Percentiles rank a stretch among this genome's conserved stretches.
Evolutionary conservation across 2,329 filamentous ascomycete genomes (phyloP).

Genomic region (Leptographium flavum): DNA sequence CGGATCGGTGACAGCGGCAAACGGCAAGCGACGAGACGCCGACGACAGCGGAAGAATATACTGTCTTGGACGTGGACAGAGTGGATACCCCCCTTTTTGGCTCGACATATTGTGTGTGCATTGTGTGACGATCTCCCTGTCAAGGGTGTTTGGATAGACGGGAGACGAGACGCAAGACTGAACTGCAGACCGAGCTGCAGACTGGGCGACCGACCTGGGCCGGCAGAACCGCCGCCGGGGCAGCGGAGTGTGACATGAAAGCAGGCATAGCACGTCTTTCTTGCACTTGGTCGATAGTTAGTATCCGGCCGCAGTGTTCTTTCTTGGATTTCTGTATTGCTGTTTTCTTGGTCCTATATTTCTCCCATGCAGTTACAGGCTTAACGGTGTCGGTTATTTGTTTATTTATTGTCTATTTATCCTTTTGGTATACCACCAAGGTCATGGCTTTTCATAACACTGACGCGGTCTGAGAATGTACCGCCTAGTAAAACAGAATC

Average conservation of each 20-base stretch:
- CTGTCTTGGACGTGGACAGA: conserved; percentile 7
- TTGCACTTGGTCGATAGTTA: neutral
- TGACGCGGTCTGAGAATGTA: no score
- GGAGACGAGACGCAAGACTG: neutral
- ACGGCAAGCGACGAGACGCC: neutral
- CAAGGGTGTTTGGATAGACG: neutral
- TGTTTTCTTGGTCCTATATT: conserved; percentile 1
- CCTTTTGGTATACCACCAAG: conserved; percentile 8
- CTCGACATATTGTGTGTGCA: conserved; percentile 3
- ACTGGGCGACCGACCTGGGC: neutral
- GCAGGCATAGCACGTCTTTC: neutral
- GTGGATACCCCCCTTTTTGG: conserved; percentile 12
- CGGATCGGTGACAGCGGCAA: neutral
- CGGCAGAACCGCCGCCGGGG: neutral
- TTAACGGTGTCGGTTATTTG: conserved; percentile 10
- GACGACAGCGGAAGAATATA: neutral
- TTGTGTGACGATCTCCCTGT: neutral
- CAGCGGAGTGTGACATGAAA: neutral
- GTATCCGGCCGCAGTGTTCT: neutral
- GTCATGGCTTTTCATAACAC: no score
- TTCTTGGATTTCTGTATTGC: neutral
- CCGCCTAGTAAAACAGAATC: conserved; percentile 10
- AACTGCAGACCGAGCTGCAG: no score
- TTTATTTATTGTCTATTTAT: conserved; percentile 8
- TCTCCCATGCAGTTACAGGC: conserved; percentile 8